Conservation (phyloP, 2,329 filamentous ascomycete species). For the Pleochaeta shiraiana region DNA sequence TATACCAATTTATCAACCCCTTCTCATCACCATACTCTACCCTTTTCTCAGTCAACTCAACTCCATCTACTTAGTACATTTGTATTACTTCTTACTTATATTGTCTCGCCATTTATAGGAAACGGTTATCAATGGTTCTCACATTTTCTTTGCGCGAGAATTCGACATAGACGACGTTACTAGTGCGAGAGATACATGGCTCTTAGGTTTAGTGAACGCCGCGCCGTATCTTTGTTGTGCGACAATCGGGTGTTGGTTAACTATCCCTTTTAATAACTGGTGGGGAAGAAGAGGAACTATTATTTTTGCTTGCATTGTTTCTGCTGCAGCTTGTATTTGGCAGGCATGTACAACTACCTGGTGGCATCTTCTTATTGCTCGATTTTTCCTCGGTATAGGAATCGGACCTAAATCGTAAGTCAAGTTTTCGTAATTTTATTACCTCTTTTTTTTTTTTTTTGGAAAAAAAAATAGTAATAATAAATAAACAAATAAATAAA, state of each 20-base stretch:
- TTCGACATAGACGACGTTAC: slow-evolving; percentile 21
- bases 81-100: too few relatives aligned
- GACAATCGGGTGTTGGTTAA: slow-evolving; percentile 36
- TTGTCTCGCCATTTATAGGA: too few relatives aligned
- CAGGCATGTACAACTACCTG: slow-evolving; percentile 36
- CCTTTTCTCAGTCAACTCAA: too few relatives aligned
- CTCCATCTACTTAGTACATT: too few relatives aligned
- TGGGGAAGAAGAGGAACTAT: slow-evolving; percentile 41
- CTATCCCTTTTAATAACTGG: slow-evolving; percentile 35
- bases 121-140: slow-evolving; percentile 24
- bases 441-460: neutral
- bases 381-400: slow-evolving; percentile 35
- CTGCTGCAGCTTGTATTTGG: slow-evolving; percentile 36
- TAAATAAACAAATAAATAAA: too few relatives aligned
- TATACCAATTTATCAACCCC: too few relatives aligned
- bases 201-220: slow-evolving; percentile 35
- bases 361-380: slow-evolving; percentile 32
- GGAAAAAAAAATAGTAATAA: neutral
- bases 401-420: slow-evolving; percentile 30
- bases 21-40: too few relatives aligned
- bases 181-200: slow-evolving; percentile 27
- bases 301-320: slow-evolving; percentile 39
- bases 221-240: slow-evolving; percentile 24
- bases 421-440: neutral
- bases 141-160: slow-evolving; percentile 23